Base-by-base conservation (phyloP, 768 basidiomycete genomes). In the Filobasidium floriforme region DNA sequence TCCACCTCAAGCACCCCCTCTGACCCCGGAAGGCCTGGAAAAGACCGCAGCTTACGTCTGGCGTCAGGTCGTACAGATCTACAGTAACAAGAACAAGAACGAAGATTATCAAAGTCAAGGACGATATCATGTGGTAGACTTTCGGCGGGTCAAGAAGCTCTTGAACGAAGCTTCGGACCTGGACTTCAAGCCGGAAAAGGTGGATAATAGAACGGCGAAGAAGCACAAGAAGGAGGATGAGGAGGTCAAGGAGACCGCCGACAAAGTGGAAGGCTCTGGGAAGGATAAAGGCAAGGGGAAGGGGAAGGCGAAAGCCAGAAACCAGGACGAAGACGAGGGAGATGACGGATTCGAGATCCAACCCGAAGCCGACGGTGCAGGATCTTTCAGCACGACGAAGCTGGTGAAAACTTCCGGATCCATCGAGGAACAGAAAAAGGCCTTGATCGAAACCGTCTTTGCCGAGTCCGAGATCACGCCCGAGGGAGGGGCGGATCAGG, bases 31-130 rank as follows among this genome's bases (percentile, higher is more conserved):
- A 44, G 22, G 3, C 54, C 32, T 41, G 18, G 22, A 24, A n/a
- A 65, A 41, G 41, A 51, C 59, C 24, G 64, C 64, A 43, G 44
- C 44, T 26, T 65, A 59, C 59, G 64, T 65, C 26, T 65, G 64
- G 64, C 55, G 59, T 43, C 44, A 43, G 43, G 40, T 65, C 43
- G 57, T 59, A 1, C 43, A 60, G 32, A 7, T 60, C 32, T 14
- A 60, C 19, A 57, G 41, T 14, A n/a, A n/a, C n/a, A n/a, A n/a
- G n/a, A n/a, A n/a, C n/a, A n/a, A n/a, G n/a, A n/a, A n/a, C n/a
- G n/a, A n/a, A n/a, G n/a, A n/a, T n/a, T n/a, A n/a, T n/a, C n/a
- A n/a, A n/a, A n/a, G n/a, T n/a, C n/a, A 37, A 37, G 32, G 9
- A 9, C 3, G 32, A 9, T 32, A 54, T 28, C 18, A 11, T 1